phyloP scores from a whole-genome alignment of 495 filamentous ascomycete genomes.

The Oleoguttula mirabilis region DNA sequence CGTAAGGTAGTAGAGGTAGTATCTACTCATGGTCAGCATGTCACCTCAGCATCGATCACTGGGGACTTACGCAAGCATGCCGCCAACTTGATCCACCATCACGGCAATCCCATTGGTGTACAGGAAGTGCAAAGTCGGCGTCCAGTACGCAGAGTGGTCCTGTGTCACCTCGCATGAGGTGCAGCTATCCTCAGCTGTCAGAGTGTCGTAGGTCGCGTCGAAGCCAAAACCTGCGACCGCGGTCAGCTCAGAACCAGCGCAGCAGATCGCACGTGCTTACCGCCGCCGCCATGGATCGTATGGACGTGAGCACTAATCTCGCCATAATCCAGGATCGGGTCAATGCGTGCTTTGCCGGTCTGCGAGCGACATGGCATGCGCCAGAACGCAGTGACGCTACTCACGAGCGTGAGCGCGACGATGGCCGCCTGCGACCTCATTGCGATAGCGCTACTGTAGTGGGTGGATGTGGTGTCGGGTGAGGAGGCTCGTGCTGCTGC shows the following conservation, averaged over 20 bases:
- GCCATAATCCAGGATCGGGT: conserved; percentile 57
- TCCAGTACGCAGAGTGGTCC: conserved; percentile 54
- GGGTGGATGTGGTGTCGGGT: not conserved
- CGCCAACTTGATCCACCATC: conserved; percentile 42
- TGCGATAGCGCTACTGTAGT: not conserved
- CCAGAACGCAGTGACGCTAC: conserved; percentile 25
- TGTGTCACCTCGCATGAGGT: conserved; percentile 47
- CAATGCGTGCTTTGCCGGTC: conserved; percentile 49
- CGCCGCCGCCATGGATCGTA: conserved; percentile 52
- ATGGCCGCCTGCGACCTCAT: conserved; percentile 17
- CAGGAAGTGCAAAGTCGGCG: conserved; percentile 46
- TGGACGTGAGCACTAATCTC: conserved; percentile 53
- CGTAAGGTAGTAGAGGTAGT: conserved; percentile 57
- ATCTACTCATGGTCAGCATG: conserved; percentile 27
- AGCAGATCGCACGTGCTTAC: not conserved
- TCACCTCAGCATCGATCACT: not conserved
- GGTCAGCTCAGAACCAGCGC: not conserved
- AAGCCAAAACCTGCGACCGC: conserved; percentile 37
- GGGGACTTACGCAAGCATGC: conserved; percentile 44
- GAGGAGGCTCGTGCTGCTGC: not conserved
- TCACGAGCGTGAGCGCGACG: conserved; percentile 8
- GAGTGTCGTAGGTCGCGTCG: conserved; percentile 30
- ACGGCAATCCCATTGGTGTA: conserved; percentile 43
- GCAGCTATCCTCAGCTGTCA: conserved; percentile 37
- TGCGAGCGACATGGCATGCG: conserved; percentile 28